Conservation (phyloP, 352 stramenopile species). For the Phytophthora constricta region DNA sequence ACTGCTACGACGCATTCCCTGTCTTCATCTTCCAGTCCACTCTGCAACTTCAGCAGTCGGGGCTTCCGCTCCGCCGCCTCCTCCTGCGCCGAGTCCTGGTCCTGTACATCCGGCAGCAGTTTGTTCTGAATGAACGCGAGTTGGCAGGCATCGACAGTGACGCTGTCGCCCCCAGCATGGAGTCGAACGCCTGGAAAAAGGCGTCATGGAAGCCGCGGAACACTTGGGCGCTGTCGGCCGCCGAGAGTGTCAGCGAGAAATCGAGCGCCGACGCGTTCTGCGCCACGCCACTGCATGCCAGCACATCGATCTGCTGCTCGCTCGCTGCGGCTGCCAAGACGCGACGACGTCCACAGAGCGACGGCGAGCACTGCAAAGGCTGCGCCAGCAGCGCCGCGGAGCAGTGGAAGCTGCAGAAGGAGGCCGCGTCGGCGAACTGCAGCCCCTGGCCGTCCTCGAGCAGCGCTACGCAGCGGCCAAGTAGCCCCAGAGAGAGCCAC, state of each 20-base stretch:
- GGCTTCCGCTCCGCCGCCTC: constrained; percentile 38
- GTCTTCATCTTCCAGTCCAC: constrained; percentile 38
- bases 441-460: constrained; percentile 52
- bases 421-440: constrained; percentile 45
- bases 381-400: constrained; percentile 31
- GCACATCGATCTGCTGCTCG: constrained; percentile 35
- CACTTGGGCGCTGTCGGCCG: constrained; percentile 42
- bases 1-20: constrained; percentile 54
- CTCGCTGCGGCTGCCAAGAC: constrained; percentile 16
- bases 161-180: constrained; percentile 65
- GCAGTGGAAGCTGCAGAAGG: constrained; percentile 72
- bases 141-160: constrained; percentile 66
- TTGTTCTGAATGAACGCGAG: constrained; percentile 71
- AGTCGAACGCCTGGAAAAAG: constrained; percentile 74
- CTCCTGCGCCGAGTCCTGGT: constrained; percentile 35
- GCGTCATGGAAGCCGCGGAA: constrained; percentile 63
- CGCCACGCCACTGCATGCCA: constrained; percentile 47
- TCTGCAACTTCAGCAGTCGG: constrained; percentile 61
- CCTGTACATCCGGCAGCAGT: constrained; percentile 47
- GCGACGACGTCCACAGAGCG: constrained; percentile 22
- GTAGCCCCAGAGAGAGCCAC: constrained; percentile 18
- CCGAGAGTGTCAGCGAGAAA: constrained; percentile 50
- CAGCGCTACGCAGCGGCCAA: constrained; percentile 8
- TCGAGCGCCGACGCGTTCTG: constrained; percentile 36
- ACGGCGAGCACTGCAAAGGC: constrained; percentile 26